Evolutionary conservation across 345 rosid genomes (phyloP).

Genomic region (Clarkia xantiana): DNA sequence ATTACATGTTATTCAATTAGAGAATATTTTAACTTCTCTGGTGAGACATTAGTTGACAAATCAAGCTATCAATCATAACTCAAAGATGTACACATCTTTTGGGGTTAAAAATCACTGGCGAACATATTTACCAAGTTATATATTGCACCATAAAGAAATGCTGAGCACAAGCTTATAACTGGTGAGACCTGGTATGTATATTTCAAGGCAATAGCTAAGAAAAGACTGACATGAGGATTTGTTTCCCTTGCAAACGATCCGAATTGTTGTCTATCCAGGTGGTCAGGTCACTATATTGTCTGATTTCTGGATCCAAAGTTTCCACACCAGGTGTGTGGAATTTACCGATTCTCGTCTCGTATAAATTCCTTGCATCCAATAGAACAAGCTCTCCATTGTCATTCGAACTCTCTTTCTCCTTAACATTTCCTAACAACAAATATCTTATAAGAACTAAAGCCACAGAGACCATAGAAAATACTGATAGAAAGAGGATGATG

Average conservation of each 20-base stretch:
- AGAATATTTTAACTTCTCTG: too few relatives aligned
- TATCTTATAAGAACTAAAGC: not conserved
- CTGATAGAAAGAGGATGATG: too few relatives aligned
- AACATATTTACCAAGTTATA: too few relatives aligned
- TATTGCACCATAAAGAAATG: too few relatives aligned
- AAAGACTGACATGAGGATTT: conserved; percentile 59
- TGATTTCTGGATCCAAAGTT: conserved; percentile 71
- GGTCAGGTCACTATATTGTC: conserved; percentile 89
- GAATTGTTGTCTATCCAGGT: conserved; percentile 74
- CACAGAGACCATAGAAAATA: too few relatives aligned
- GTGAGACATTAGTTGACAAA: too few relatives aligned
- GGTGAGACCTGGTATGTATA: too few relatives aligned
- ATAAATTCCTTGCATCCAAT: conserved; percentile 82
- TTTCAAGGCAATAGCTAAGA: not conserved
- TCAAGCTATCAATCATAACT: too few relatives aligned
- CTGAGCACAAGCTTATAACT: not conserved
- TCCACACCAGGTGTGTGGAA: conserved; percentile 46
- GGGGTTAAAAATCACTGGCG: too few relatives aligned
- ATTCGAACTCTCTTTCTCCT: conserved; percentile 12
- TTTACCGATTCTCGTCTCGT: conserved; percentile 89
- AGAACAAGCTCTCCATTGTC: conserved; percentile 40
- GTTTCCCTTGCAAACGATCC: conserved; percentile 48
- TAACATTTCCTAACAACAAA: conserved; percentile 24
- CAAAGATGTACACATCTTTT: too few relatives aligned
- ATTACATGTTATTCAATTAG: not conserved